These are phyloP conservation scores for Albizia julibrissin DNA, from an alignment of 306 rosid genomes.

Conservation along the genomic window DNA sequence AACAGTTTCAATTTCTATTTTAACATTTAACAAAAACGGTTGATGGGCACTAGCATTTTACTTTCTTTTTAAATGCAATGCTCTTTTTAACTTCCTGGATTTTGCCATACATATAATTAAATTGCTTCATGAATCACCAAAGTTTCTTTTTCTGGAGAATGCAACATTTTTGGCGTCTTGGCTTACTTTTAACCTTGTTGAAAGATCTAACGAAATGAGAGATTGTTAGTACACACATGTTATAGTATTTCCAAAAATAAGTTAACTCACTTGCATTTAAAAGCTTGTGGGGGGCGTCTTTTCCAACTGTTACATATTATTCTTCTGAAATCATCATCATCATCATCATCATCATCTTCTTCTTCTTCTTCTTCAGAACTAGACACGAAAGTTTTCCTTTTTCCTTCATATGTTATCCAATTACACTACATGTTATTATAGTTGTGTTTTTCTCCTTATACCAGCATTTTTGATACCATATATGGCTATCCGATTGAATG, in stretches of 20 bases:
- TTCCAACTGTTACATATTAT: not conserved
- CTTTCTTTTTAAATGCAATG: not conserved
- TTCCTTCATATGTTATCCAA: not conserved
- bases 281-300: not conserved
- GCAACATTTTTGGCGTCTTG: not conserved
- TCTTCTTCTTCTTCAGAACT: not conserved
- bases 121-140: not conserved
- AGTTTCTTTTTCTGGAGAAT: not conserved
- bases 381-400: not conserved
- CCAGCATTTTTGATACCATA: slow-evolving; percentile 91
- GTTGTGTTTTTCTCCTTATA: slow-evolving; percentile 22
- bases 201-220: not conserved
- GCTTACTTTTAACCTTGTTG: not conserved
- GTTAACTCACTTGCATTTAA: not conserved
- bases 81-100: not conserved
- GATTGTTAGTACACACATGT: not conserved
- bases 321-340: not conserved
- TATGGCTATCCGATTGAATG: slow-evolving; percentile 89
- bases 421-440: slow-evolving; percentile 11
- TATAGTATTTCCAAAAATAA: not conserved
- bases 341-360: no score
- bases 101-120: not conserved
- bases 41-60: not conserved
- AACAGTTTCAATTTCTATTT: not conserved
- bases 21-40: not conserved